Conservation (phyloP, 116 monocot genomes). For the Iris pallida region DNA sequence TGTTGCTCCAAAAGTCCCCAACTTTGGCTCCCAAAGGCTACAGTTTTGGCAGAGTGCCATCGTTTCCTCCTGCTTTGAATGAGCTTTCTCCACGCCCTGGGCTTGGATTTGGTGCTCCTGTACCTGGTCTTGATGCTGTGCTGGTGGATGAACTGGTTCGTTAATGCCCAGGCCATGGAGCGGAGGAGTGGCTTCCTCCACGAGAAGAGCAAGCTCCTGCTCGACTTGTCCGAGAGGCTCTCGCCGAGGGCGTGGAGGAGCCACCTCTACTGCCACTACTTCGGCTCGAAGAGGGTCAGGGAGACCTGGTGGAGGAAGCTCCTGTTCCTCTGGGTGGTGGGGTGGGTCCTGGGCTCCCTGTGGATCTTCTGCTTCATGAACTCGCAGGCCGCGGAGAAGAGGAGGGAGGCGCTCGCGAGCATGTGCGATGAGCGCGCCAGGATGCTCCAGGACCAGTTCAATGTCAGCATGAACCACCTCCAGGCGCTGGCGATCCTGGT, state of each 20-base stretch:
- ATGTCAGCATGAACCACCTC: slow-evolving; percentile 98
- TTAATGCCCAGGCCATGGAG: slow-evolving; percentile 65
- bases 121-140: slow-evolving; percentile 36
- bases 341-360: slow-evolving; percentile 55
- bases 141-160: slow-evolving; percentile 68
- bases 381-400: slow-evolving; percentile 61
- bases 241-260: slow-evolving; percentile 44
- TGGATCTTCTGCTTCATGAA: slow-evolving; percentile 92
- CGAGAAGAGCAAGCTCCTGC: slow-evolving; percentile 26
- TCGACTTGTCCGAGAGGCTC: slow-evolving; percentile 36
- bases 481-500: slow-evolving; percentile 87
- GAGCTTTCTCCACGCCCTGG: slow-evolving; percentile 24
- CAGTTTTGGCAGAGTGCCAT: not conserved
- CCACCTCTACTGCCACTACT: slow-evolving; percentile 62
- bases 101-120: slow-evolving; percentile 17
- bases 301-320: slow-evolving; percentile 85
- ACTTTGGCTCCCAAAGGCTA: not conserved
- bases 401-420: slow-evolving; percentile 71
- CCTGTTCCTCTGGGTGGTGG: slow-evolving; percentile 63
- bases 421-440: slow-evolving; percentile 96
- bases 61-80: slow-evolving; percentile 15
- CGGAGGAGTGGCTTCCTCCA: slow-evolving; percentile 39
- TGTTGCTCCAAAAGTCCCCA: too few species aligned
- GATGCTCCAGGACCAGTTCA: slow-evolving; percentile 99
- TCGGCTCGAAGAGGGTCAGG: slow-evolving; percentile 62